Base-by-base conservation (phyloP, 2,329 filamentous ascomycete species). In the Didymella pinodella region DNA sequence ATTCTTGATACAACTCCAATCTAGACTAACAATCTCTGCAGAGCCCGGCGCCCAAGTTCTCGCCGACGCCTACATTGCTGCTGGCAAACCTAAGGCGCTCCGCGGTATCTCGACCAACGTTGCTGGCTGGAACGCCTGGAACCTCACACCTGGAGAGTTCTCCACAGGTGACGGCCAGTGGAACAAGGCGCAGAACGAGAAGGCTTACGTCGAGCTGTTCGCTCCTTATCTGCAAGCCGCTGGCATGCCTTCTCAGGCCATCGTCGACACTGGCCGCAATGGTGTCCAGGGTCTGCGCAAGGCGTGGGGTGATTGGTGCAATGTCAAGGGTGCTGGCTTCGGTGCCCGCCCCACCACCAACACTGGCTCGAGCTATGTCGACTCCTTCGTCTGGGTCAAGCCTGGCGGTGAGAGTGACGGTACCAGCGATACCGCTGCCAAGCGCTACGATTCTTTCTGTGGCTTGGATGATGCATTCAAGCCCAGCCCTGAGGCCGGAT, bases 381-480 rank as follows among this genome's bases (percentile, higher is more conserved):
- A 91, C 73, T 84, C 87, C 29, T 88, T 90, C 64, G 88, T 90
- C 59, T 90, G 88, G 88, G 80, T 90, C 67, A 90, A 90, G 83
- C 88, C 88, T 5, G 88, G 88, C 66, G 82, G 82, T 54, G 83
- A 85, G 72, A 79, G 78, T 20, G 83, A 84, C 64, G 82, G 82
- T 57, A 84, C 82, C 0, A 74, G 67, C 32, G 71, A 79, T 54
- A 59, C 69, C 2, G 58, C 54, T 20, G 81, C 86, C 4, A 70
- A 75, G 31, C 81, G 83, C 29, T 88, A 85, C 67, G 85, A 87
- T 71, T 76, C 76, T 45, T 81, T 83, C 78, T 88, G 86, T 63
- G 86, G 86, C 8, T 77, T 81, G 31, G 66, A 77, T 0, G 83
- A 86, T 67, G 75, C 86, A 2, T 79, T 88, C 52, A 76, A 85